Evolutionary conservation across 306 rosid genomes (phyloP), one percentile per base, ranked within the genome.

Genomic region (Cucurbita moschata): DNA sequence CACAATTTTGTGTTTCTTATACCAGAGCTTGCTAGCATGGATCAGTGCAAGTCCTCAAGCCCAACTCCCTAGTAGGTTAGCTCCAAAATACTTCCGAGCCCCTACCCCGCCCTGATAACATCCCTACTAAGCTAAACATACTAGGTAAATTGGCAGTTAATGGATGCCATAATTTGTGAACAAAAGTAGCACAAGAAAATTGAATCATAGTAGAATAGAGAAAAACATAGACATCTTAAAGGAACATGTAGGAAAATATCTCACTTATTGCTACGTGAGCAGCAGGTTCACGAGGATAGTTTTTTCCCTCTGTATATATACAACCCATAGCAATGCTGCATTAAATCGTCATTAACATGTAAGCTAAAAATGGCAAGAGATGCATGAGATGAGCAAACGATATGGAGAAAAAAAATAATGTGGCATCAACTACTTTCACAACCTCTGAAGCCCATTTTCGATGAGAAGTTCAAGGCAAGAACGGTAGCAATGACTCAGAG

Each of bases 211-310:
- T 12, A 8, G 43, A 16, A 46, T 67, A 49, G 73, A 47, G 44
- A 69, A 69, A 69, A 69, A 19, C 50, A 49, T 69, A 49, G 5
- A 47, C 42, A 68, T 26, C 23, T 69, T 69, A 71, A 63, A 74
- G 74, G 23, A 81, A 77, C 78, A 75, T 38, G 72, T 7, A 73
- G 61, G 47, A 72, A 52, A 76, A 73, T 42, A 76, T 83, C 97
- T 94, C 86, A 94, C 99, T 89, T 78, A 94, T 94, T 77, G 99
- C 89, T 60, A 94, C 99, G 83, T 94, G 99, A 12, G 99, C 97
- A 76, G 99, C 99, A 75, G 99, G 96, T 81, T 94, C 99, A 76
- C 99, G 97, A 71, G 99, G 97, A 84, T 94, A 94, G 80, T 86
- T 94, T 85, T 94, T 94, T 77, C 88, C 80, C 72, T 94, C 99